Evolutionary conservation across 805 yeast species (phyloP).

Genomic region (Clavispora fructus): DNA sequence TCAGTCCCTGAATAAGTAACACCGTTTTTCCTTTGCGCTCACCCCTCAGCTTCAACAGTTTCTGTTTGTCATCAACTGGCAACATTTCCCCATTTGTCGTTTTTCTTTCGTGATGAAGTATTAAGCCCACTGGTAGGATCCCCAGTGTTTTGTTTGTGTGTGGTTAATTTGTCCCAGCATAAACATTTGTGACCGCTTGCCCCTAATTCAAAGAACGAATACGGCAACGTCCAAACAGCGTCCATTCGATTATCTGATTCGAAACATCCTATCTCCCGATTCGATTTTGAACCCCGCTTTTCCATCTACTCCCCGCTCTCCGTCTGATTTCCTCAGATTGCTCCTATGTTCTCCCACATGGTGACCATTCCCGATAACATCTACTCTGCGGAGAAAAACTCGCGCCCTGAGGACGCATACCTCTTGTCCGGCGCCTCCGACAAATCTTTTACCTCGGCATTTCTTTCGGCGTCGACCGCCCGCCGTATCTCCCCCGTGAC

Average conservation of each 20-base stretch:
- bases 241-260: not conserved
- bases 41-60: not conserved
- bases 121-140: not conserved
- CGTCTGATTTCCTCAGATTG: not conserved
- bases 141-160: constrained; percentile 1
- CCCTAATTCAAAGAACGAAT: constrained; percentile 1
- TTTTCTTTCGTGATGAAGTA: not conserved
- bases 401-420: constrained; percentile 1
- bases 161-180: not conserved
- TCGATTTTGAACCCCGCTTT: not conserved
- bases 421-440: not conserved
- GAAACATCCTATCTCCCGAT: not conserved
- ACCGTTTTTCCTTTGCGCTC: not conserved
- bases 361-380: constrained; percentile 11
- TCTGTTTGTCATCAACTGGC: not conserved
- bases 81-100: not conserved
- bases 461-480: constrained; percentile 1
- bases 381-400: constrained; percentile 2
- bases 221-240: constrained; percentile 1
- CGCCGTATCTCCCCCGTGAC: not conserved
- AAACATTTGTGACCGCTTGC: not conserved
- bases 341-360: constrained; percentile 7
- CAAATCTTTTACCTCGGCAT: constrained; percentile 2
- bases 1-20: not conserved
- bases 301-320: not conserved